phyloP scores from a whole-genome alignment of 495 filamentous ascomycete species.

The Peziza echinospora region DNA sequence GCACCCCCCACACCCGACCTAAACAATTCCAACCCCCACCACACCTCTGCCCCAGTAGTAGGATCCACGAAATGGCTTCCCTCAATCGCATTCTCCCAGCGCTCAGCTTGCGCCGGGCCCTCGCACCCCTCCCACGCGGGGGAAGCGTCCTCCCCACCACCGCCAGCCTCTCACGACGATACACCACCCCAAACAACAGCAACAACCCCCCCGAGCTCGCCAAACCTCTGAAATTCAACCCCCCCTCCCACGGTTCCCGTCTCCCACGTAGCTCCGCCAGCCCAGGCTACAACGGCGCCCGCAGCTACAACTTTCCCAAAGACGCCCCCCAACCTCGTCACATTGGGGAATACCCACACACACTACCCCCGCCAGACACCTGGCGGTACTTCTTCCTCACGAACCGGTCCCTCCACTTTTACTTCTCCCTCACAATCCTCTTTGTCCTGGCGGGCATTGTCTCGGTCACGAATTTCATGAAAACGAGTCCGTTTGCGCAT shows the following conservation, averaged over 20 bases:
- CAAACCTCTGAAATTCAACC: slow-evolving; percentile 18
- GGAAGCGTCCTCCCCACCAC: too few relatives aligned
- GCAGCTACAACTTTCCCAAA: slow-evolving; percentile 8
- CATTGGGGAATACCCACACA: slow-evolving; percentile 12
- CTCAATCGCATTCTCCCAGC: too few relatives aligned
- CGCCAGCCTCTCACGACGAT: not conserved
- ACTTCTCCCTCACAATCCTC: slow-evolving; percentile 16
- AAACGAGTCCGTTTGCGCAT: slow-evolving; percentile 6
- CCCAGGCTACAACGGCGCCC: too few relatives aligned
- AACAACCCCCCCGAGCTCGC: slow-evolving; percentile 1
- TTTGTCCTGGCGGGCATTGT: slow-evolving; percentile 6
- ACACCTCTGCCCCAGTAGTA: too few relatives aligned
- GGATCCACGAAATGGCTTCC: too few relatives aligned
- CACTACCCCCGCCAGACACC: slow-evolving; percentile 16
- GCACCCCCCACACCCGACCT: too few relatives aligned
- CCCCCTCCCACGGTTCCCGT: slow-evolving; percentile 13
- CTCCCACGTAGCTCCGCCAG: too few relatives aligned
- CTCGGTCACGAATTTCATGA: slow-evolving; percentile 10
- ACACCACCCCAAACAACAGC: not conserved
- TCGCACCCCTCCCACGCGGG: too few relatives aligned
- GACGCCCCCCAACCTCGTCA: slow-evolving; percentile 6
- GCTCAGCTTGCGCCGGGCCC: too few relatives aligned
- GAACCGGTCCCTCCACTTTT: slow-evolving; percentile 18
- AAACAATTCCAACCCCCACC: too few relatives aligned
- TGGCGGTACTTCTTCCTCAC: slow-evolving; percentile 12